Conservation (phyloP, 352 stramenopile genomes). For the Pseudoperonospora humuli region DNA sequence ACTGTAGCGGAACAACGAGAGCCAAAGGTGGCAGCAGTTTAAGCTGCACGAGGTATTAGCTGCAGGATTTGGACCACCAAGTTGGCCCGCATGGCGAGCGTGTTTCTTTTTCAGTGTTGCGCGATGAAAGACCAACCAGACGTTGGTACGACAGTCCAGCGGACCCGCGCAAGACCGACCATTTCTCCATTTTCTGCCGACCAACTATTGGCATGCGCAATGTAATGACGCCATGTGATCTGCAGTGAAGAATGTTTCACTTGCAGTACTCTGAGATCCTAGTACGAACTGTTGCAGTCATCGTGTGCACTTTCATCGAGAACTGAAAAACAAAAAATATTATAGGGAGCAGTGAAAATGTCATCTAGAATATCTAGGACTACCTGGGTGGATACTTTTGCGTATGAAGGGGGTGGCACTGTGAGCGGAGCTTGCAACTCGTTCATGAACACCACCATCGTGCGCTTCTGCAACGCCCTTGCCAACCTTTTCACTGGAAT, state of each 20-base stretch:
- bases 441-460: no score
- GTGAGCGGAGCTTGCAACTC: no score
- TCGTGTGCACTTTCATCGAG: no score
- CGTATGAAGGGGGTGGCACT: no score
- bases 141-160: neutral
- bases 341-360: no score
- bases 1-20: neutral
- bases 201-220: slow-evolving; percentile 4
- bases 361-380: no score
- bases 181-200: slow-evolving; percentile 6
- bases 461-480: no score
- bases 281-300: no score
- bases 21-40: slow-evolving; percentile 3
- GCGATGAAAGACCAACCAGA: neutral
- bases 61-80: neutral
- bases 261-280: neutral
- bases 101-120: neutral
- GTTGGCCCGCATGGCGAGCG: neutral
- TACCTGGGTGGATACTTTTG: no score
- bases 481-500: no score
- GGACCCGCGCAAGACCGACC: slow-evolving; percentile 1
- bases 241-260: slow-evolving; percentile 2
- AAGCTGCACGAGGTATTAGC: slow-evolving; percentile 2
- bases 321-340: no score
- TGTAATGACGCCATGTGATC: slow-evolving; percentile 2